Conservation (phyloP, 176 grass and related monocot species). For the Musa schizocarpa region DNA sequence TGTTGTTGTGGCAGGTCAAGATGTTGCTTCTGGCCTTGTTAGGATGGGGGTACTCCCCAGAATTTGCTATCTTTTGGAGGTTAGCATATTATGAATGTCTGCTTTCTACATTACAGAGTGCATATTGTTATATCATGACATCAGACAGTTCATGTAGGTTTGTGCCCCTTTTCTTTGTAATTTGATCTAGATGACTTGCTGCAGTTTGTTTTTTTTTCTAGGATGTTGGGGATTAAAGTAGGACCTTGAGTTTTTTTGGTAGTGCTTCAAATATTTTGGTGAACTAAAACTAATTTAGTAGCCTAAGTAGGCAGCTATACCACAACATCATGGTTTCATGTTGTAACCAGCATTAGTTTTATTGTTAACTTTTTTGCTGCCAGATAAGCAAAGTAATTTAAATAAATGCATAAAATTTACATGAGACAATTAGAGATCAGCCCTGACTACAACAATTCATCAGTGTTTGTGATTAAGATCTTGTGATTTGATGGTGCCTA, state of each 20-base stretch:
- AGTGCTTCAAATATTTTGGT: neutral
- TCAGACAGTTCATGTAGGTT: neutral
- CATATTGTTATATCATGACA: neutral
- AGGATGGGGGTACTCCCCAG: conserved; percentile 88
- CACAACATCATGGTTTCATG: neutral
- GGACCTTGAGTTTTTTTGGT: neutral
- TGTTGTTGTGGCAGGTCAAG: conserved; percentile 72
- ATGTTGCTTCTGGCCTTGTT: conserved; percentile 84
- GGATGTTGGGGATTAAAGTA: neutral
- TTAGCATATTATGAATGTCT: conserved; percentile 19
- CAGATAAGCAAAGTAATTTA: neutral
- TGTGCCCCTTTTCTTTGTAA: neutral
- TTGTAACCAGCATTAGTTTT: neutral
- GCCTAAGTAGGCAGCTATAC: neutral
- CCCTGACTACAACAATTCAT: no score
- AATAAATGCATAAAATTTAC: neutral
- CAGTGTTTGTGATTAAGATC: no score
- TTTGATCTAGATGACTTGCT: neutral
- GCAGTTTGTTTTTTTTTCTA: neutral
- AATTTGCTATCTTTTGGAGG: conserved; percentile 86
- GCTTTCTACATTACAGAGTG: conserved; percentile 12
- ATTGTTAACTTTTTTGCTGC: neutral
- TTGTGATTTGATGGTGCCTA: neutral
- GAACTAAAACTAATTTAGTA: neutral
- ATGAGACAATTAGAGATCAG: no score